phyloP scores from a whole-genome alignment of 805 yeast genomes.

The Pichia deserticola region DNA sequence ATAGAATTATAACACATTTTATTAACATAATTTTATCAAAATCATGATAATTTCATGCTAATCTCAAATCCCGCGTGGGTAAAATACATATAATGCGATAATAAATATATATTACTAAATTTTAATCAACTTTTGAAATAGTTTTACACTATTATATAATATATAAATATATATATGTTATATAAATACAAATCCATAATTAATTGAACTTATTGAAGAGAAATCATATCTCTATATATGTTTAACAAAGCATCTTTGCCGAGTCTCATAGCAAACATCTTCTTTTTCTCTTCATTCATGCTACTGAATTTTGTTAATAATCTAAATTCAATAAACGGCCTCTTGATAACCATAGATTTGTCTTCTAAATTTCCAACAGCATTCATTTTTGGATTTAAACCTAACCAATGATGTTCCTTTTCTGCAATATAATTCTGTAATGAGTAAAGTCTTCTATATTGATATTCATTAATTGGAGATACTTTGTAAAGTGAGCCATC shows the following conservation, averaged over 20 bases:
- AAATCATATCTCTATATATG: constrained; percentile 55
- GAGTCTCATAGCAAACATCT: constrained; percentile 45
- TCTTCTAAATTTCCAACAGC: constrained; percentile 36
- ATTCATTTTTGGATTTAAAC: constrained; percentile 73
- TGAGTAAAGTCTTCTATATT: constrained; percentile 74
- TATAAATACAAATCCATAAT: too few species aligned
- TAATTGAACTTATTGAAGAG: constrained; percentile 16
- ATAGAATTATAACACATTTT: too few species aligned
- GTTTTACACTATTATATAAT: too few species aligned
- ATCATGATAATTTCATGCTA: too few species aligned
- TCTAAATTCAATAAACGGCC: constrained; percentile 61
- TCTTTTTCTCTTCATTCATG: constrained; percentile 52
- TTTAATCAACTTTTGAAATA: too few species aligned
- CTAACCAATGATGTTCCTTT: constrained; percentile 63
- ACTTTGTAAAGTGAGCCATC: constrained; percentile 79
- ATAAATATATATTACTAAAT: too few species aligned
- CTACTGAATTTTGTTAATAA: constrained; percentile 46
- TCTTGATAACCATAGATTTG: constrained; percentile 34
- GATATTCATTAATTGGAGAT: constrained; percentile 64
- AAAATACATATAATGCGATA: too few species aligned
- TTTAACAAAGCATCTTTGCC: constrained; percentile 53
- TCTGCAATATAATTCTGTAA: constrained; percentile 84
- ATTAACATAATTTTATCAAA: too few species aligned
- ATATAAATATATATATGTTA: too few species aligned
- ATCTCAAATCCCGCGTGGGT: too few species aligned